Evolutionary conservation across 2,329 filamentous ascomycete genomes (phyloP).

Genomic region (Fusarium liriodendri): DNA sequence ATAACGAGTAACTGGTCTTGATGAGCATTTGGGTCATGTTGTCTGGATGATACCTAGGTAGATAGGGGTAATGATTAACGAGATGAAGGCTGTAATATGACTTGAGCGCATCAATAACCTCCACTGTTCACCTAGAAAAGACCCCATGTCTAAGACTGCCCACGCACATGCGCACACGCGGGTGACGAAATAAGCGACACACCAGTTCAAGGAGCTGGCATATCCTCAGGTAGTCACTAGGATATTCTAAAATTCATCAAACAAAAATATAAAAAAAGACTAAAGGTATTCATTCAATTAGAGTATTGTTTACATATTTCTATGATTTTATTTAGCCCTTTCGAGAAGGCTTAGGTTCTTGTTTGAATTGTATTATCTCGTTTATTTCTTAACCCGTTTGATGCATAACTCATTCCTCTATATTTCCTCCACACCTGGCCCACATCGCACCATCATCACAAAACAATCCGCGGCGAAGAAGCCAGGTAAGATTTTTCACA

Average conservation of each 20-base stretch:
- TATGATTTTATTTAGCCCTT: too few species aligned
- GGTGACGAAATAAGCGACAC: background rate
- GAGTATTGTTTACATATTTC: background rate
- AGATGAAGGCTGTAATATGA: background rate
- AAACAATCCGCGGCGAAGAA: background rate
- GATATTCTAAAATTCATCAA: background rate
- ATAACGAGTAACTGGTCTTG: constrained; percentile 27
- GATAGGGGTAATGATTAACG: constrained; percentile 34
- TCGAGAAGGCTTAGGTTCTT: too few species aligned
- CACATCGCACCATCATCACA: background rate
- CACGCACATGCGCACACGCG: background rate
- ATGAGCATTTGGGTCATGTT: constrained; percentile 17
- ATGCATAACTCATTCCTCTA: background rate
- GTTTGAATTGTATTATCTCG: background rate
- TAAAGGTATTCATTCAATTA: background rate
- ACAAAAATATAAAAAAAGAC: background rate
- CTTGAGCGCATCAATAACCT: background rate
- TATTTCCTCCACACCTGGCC: background rate
- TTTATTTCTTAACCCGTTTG: background rate
- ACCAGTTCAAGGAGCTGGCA: background rate
- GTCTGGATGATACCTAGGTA: constrained; percentile 26
- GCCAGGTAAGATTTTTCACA: background rate
- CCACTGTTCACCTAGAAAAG: background rate
- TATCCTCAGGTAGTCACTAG: background rate
- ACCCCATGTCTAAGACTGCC: background rate